Percentiles rank a stretch among this genome's conserved stretches.
Evolutionary conservation across 441 rosid species (phyloP).

Genomic region (Aquilaria agallochum): DNA sequence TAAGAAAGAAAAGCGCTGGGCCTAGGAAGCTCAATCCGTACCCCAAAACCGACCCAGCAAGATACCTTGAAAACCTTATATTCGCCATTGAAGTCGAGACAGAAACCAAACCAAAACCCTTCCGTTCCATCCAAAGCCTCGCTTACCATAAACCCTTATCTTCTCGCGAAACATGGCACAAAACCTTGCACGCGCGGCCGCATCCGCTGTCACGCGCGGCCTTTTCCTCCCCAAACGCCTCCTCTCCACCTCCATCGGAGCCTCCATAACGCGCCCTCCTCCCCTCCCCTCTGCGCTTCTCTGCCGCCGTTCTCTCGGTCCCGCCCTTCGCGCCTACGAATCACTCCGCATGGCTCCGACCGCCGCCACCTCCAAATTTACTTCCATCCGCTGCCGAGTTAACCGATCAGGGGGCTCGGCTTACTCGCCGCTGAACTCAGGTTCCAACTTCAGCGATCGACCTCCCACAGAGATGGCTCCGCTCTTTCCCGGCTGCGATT

Average conservation of each 20-base stretch:
- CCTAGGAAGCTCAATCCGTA: too few species aligned
- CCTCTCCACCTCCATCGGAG: conserved; percentile 23
- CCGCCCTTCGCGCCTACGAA: conserved; percentile 36
- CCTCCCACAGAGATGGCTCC: conserved; percentile 99
- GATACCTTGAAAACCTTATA: too few species aligned
- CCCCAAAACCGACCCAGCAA: too few species aligned
- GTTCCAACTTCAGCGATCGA: conserved; percentile 87
- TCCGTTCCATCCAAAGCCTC: neutral
- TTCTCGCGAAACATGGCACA: conserved; percentile 48
- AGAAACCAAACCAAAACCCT: conserved; percentile 17
- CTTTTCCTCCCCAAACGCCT: conserved; percentile 40
- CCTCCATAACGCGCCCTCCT: conserved; percentile 31
- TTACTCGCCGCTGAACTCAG: conserved; percentile 81
- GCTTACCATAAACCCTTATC: conserved; percentile 20
- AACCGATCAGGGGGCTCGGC: conserved; percentile 67
- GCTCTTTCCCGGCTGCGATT: conserved; percentile 91
- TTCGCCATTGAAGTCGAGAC: too few species aligned
- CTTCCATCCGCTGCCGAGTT: conserved; percentile 60
- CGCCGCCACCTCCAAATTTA: conserved; percentile 32
- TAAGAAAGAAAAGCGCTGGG: too few species aligned
- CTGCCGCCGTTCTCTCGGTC: conserved; percentile 36
- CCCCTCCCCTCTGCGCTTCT: conserved; percentile 30
- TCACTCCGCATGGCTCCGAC: conserved; percentile 23
- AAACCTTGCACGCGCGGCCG: conserved; percentile 50
- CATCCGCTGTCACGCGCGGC: conserved; percentile 36